These are phyloP conservation scores for Cucurbita moschata DNA, from an alignment of 306 rosid genomes.

Conservation along the genomic window DNA sequence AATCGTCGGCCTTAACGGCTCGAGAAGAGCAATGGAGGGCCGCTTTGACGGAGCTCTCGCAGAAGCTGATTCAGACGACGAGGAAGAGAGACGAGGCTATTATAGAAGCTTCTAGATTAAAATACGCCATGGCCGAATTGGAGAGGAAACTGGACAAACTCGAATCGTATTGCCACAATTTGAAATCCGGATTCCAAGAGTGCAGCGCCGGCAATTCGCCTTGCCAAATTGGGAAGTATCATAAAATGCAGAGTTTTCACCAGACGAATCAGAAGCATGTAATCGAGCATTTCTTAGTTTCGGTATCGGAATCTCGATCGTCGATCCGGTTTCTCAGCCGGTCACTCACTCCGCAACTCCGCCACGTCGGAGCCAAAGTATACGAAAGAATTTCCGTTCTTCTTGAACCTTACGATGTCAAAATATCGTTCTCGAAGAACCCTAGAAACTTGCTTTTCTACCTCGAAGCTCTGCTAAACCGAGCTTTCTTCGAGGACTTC, in stretches of 20 bases:
- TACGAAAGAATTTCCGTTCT: conserved; percentile 53
- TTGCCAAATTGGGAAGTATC: neutral
- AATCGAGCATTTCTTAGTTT: conserved; percentile 45
- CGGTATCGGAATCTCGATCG: conserved; percentile 63
- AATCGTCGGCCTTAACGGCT: conserved; percentile 8
- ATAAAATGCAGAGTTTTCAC: neutral
- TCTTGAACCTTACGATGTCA: conserved; percentile 64
- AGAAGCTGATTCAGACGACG: conserved; percentile 62
- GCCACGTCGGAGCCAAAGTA: conserved; percentile 62
- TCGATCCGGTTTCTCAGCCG: conserved; percentile 50
- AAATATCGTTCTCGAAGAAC: conserved; percentile 42
- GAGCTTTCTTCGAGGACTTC: conserved; percentile 68
- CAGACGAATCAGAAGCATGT: conserved; percentile 18
- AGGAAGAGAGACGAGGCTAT: conserved; percentile 71
- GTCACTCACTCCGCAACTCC: conserved; percentile 61
- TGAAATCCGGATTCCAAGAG: conserved; percentile 75
- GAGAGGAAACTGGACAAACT: conserved; percentile 89
- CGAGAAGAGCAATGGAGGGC: conserved; percentile 81
- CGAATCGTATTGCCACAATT: conserved; percentile 57
- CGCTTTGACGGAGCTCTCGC: conserved; percentile 78
- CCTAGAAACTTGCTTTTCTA: conserved; percentile 50
- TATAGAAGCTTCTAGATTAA: conserved; percentile 65
- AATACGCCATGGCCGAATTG: conserved; percentile 57
- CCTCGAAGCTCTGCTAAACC: conserved; percentile 61
- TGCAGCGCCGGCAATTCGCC: conserved; percentile 34